These are phyloP conservation scores for Rhodotorula sp. DNA, from an alignment of 1,284 basidiomycete species.

Conservation along the genomic window DNA sequence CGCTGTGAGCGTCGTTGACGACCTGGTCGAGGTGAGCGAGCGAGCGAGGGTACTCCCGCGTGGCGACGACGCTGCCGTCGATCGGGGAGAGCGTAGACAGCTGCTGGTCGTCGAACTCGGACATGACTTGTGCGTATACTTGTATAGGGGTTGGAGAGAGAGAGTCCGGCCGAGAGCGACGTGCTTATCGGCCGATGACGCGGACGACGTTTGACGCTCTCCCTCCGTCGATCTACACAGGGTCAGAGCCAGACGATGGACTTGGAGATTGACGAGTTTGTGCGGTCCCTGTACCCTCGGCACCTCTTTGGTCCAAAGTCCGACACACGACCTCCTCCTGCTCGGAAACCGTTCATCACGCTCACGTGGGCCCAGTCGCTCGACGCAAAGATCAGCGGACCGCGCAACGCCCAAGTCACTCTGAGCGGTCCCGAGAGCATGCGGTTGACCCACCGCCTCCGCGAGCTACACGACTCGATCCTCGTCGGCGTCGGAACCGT, in stretches of 20 bases:
- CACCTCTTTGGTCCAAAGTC: neutral
- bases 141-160: neutral
- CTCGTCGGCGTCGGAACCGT: constrained; percentile 87
- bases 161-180: neutral
- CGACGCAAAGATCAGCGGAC: constrained; percentile 87
- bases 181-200: neutral
- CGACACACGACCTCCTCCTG: neutral
- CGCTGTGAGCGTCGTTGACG: constrained; percentile 61
- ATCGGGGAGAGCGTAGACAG: constrained; percentile 57
- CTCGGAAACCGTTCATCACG: constrained; percentile 55
- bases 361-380: constrained; percentile 93
- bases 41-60: constrained; percentile 49
- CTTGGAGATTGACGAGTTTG: neutral
- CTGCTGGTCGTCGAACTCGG: constrained; percentile 31
- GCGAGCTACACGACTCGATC: constrained; percentile 83
- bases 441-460: constrained; percentile 76
- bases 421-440: constrained; percentile 85
- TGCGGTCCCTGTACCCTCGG: constrained; percentile 3
- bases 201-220: neutral
- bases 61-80: constrained; percentile 49
- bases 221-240: neutral
- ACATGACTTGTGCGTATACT: neutral
- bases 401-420: constrained; percentile 67
- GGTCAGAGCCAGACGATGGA: neutral
- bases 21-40: constrained; percentile 58